These are phyloP conservation scores for Trichosanthes cucumerina DNA, from an alignment of 306 rosid genomes.

Conservation along the genomic window DNA sequence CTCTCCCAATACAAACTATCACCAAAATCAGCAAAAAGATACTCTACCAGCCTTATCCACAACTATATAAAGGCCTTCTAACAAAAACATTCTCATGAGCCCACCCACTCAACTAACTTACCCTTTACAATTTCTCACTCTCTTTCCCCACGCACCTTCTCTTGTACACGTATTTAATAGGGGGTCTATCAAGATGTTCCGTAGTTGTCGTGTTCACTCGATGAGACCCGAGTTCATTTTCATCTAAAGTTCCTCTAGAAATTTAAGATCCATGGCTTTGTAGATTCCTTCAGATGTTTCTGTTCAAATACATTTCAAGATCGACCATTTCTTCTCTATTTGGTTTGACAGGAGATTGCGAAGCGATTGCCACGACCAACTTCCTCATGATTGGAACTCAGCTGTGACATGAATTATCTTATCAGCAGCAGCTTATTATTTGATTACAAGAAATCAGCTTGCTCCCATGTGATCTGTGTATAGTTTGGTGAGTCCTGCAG, in stretches of 20 bases:
- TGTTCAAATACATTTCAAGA: not conserved
- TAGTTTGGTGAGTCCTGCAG: not conserved
- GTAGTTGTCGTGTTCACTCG: not conserved
- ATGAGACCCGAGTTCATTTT: not conserved
- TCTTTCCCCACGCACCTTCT: too few species aligned
- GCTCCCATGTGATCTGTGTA: not conserved
- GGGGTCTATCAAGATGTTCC: not conserved
- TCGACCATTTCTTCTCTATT: not conserved
- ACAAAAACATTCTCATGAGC: too few species aligned
- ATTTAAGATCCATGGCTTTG: not conserved
- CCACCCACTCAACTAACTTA: too few species aligned
- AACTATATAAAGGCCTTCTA: too few species aligned
- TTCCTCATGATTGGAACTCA: conserved; percentile 16
- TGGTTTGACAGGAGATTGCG: conserved; percentile 38
- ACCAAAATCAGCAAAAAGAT: too few species aligned
- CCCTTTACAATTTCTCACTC: too few species aligned
- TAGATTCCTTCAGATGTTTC: not conserved
- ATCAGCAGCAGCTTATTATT: not conserved
- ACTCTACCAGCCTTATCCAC: too few species aligned
- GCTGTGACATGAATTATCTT: not conserved
- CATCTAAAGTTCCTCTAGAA: not conserved
- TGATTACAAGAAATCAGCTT: not conserved
- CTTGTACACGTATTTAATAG: too few species aligned
- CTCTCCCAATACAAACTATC: too few species aligned
- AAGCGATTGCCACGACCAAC: conserved; percentile 45